A percentile compares a stretch with the other conserved stretches of the same genome.
phyloP scores from a whole-genome alignment of 2,329 filamentous ascomycete genomes.

The Colletotrichum tanaceti region DNA sequence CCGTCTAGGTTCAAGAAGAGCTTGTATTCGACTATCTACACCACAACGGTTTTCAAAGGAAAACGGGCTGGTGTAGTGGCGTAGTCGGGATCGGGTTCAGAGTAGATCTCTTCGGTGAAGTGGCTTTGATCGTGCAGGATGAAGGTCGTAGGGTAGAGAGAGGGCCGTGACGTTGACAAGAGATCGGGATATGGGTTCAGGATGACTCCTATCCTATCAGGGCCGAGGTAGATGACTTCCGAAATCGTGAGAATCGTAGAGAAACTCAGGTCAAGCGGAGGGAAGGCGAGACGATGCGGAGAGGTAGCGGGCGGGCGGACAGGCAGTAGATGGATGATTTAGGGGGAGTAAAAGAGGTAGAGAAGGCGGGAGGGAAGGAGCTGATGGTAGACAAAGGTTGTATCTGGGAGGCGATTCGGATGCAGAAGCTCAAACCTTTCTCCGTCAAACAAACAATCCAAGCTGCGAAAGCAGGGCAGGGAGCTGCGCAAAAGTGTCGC shows the following conservation, averaged over 20 bases:
- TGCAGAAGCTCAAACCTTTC: conserved; percentile 54
- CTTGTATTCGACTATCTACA: conserved; percentile 76
- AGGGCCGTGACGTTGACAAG: conserved; percentile 40
- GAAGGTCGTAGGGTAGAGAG: conserved; percentile 41
- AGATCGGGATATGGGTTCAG: conserved; percentile 38
- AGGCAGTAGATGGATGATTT: conserved; percentile 31
- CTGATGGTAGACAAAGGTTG: conserved; percentile 42
- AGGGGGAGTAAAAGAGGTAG: conserved; percentile 31
- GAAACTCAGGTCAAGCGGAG: conserved; percentile 41
- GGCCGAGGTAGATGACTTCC: conserved; percentile 38
- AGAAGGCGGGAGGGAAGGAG: conserved; percentile 34
- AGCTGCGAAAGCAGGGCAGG: conserved; percentile 38
- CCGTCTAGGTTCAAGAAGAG: conserved; percentile 59
- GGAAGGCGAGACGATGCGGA: conserved; percentile 33
- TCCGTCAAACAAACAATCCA: conserved; percentile 47
- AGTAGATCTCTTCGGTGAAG: conserved; percentile 45
- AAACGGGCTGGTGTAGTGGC: conserved; percentile 89
- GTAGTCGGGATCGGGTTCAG: conserved; percentile 57
- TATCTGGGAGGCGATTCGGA: conserved; percentile 48
- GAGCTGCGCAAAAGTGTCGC: conserved; percentile 34
- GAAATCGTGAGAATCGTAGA: conserved; percentile 39
- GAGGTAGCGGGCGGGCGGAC: conserved; percentile 35
- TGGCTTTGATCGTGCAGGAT: conserved; percentile 41
- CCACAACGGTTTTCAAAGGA: conserved; percentile 84
- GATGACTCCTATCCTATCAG: conserved; percentile 40